Conservation (phyloP, 148 eudicot species). For the Salicornia ramosissima region DNA sequence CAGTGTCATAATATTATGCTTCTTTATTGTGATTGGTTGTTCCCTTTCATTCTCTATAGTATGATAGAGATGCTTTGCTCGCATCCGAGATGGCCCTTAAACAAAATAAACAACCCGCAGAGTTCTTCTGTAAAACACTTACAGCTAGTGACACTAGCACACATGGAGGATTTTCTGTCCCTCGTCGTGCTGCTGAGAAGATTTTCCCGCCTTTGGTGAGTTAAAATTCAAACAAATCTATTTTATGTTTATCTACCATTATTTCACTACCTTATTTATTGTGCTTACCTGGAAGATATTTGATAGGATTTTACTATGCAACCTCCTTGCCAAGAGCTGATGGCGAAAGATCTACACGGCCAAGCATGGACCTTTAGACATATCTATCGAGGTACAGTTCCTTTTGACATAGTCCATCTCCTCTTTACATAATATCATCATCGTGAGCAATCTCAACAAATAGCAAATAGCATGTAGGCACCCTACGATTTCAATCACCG, state of each 20-base stretch:
- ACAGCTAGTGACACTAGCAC: conserved; percentile 99
- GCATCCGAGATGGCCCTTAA: conserved; percentile 91
- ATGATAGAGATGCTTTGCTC: conserved; percentile 90
- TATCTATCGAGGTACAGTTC: conserved; percentile 67
- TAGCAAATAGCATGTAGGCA: background rate
- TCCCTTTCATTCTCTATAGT: conserved; percentile 39
- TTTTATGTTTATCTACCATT: background rate
- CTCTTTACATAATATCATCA: background rate
- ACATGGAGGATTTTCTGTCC: conserved; percentile 97
- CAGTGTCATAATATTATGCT: background rate
- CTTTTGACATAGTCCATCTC: background rate
- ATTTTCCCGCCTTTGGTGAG: conserved; percentile 90
- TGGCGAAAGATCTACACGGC: conserved; percentile 92
- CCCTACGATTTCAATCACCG: background rate
- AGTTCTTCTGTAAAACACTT: conserved; percentile 97
- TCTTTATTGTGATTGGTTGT: conserved; percentile 11
- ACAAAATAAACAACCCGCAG: conserved; percentile 85
- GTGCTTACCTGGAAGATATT: conserved; percentile 34
- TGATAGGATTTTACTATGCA: conserved; percentile 90
- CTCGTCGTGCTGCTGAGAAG: conserved; percentile 98
- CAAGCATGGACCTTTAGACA: conserved; percentile 95
- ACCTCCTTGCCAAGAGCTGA: conserved; percentile 95
- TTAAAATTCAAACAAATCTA: conserved; percentile 1
- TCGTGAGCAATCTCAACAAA: too few relatives aligned
- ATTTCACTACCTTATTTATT: conserved; percentile 13